Evolutionary conservation across 306 rosid species (phyloP), one percentile per base, ranked within the genome.

Genomic region (Herpetospermum pedunculosum): DNA sequence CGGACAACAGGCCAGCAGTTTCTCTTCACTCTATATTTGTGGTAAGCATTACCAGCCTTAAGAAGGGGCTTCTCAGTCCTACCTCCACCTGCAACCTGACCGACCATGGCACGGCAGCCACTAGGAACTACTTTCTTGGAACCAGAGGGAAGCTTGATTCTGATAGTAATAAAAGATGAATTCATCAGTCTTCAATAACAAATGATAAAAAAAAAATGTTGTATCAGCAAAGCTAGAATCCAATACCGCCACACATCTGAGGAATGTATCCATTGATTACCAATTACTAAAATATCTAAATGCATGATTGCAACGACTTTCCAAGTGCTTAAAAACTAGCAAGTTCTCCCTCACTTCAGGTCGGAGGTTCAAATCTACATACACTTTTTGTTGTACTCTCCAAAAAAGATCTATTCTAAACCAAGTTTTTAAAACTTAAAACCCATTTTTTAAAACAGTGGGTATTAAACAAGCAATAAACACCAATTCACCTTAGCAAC

Each of bases 1-100:
- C 96, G 93, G 0, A 90, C 96, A 91, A 88, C 88, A 50, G 96
- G 96, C 96, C 96, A 90, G 82, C 88, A 86, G 72, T 88, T 90
- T 29, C 96, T 90, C 93, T 90, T 90, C 43, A 88, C 91, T 57
- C 85, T 88, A 41, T 86, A 90, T 62, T 90, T 90, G 81, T 90
- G 92, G 77, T 90, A 90, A 10, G 96, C 96, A 73, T 88, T 90
- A 60, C 96, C 93, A 9, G 93, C 96, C 78, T 90, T 90, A 12
- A 88, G 81, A 38, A 88, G 81, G 10, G 96, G 96, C 77, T 90
- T 88, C 81, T 90, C 93, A 5, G 93, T 90, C 74, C 96, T 88
- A 11, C 96, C 93, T 32, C 93, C 93, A n/a, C 93, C 96, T 0
- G 96, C 93, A 76, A 90, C 96, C 77, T 88, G 96, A 5, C 96